Evolutionary conservation across 228 moss, liverwort and hornwort genomes (phyloP), one percentile per base, ranked within the genome.

Genomic region (Sphagnum magellanicum): DNA sequence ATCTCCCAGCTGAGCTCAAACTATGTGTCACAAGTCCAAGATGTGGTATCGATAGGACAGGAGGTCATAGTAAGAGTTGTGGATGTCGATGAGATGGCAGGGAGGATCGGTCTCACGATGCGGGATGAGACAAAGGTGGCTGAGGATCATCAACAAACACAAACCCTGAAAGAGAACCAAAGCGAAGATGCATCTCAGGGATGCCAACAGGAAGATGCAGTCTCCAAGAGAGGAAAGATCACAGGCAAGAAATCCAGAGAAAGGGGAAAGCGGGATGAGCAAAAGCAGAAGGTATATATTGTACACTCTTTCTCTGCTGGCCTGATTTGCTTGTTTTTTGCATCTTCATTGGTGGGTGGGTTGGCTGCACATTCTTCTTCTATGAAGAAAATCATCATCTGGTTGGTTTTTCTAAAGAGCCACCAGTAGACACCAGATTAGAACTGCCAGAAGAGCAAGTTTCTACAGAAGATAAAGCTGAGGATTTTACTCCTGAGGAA

Each of bases 21-120:
- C 0, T 90, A 77, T 52, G 88, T 95, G 11, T 82, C 67, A 63
- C 83, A 85, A 14, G 90, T 92, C 53, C 50, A 67, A 53, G 92
- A 92, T 48, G 64, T 90, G 62, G 90, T 92, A 63, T 50, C 79
- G 0, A 11, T 85, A 67, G 95, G 92, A 6, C 92, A 95, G 72
- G 84, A 88, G 70, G 92, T 92, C 48, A 83, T 66, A 14, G 95
- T 95, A 10, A 87, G 79, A 10, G 80, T 95, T 50, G 48, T 92
- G 57, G 87, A 87, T 67, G 10, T 90, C 75, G 83, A 95, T 50
- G 82, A 81, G 58, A 71, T 64, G 52, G 73, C 87, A 0, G 90
- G 95, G 13, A 83, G 95, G 67, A 92, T 95, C 48, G 79, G 78
- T 0, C 82, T 95, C 51, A 74, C 95, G 51, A 95, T 95, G 95